Base-by-base conservation (phyloP, 176 grass and related monocot genomes). In the Eleusine coracana region DNA sequence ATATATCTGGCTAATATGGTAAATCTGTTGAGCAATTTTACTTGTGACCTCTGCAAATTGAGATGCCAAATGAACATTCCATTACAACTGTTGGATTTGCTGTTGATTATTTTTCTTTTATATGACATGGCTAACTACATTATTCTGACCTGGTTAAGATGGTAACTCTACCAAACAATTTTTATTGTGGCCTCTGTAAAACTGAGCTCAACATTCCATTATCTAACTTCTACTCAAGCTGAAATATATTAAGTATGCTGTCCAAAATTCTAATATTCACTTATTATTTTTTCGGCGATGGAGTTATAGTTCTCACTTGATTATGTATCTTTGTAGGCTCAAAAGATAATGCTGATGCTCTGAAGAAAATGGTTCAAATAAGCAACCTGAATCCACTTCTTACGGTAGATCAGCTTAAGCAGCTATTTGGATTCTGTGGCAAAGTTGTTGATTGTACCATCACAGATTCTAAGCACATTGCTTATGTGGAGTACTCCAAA, bases 361-460 rank as follows among this genome's bases (percentile, higher is more conserved):
- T 99, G 74, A 99, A 93, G 87, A 95, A 87, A 89, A 99, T 84
- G 23, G 46, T 99, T 86, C 96, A 96, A 90, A 86, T 99, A 74
- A 99, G 93, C 86, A 99, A 99, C 77, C 85, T 99, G 75, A 99
- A 87, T 73, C 96, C 91, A 40, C 74, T 96, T 76, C 89, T 99
- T 40, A 95, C 87, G 0, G 85, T 80, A 67, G 91, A 99, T 74
- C 91, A 92, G 70, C 81, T 99, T 68, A 99, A 93, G 49, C 93
- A 99, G 84, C 87, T 99, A 25, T 96, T 99, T 91, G 91, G 87
- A 37, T 87, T 87, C 21, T 95, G 89, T 48, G 96, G 96, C 72
- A 90, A 88, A 83, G 96, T 99, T 81, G 88, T 89, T 21, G 93
- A 99, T 77, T 99, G 93, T 71, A 89, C 66, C 73, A 92, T 95